These are phyloP conservation scores for Larix kaempferi DNA, from an alignment of 75 land plant genomes.

Conservation along the genomic window DNA sequence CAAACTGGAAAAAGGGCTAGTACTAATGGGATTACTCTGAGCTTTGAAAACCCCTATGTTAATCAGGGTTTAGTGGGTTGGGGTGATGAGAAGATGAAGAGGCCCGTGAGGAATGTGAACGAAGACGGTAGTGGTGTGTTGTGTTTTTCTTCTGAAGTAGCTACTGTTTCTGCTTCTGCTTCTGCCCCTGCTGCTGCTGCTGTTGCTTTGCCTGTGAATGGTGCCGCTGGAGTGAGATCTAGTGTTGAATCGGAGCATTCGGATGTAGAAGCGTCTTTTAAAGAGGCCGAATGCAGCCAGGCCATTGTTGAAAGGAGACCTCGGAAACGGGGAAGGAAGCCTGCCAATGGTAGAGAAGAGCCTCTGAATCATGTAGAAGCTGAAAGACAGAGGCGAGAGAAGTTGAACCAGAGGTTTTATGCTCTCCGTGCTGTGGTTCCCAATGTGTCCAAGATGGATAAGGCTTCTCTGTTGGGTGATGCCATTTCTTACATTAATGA, in stretches of 20 bases:
- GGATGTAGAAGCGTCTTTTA: slow-evolving; percentile 41
- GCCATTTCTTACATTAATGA: slow-evolving; percentile 88
- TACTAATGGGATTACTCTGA: background rate
- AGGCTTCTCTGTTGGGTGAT: slow-evolving; percentile 88
- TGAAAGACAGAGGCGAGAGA: slow-evolving; percentile 90
- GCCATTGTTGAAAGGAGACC: slow-evolving; percentile 43
- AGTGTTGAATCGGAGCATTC: slow-evolving; percentile 35
- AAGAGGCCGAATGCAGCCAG: slow-evolving; percentile 24
- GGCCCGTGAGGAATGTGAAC: background rate
- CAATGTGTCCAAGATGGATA: slow-evolving; percentile 96
- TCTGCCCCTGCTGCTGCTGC: background rate
- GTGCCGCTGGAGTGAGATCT: slow-evolving; percentile 16
- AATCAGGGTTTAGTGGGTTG: background rate
- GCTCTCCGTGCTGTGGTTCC: slow-evolving; percentile 88
- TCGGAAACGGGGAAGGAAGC: slow-evolving; percentile 72
- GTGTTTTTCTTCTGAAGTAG: no score
- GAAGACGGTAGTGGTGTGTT: background rate
- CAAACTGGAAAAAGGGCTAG: background rate
- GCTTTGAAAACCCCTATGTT: background rate
- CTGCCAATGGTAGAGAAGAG: slow-evolving; percentile 92
- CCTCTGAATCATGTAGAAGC: slow-evolving; percentile 95
- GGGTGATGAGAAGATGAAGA: background rate
- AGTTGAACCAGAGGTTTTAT: slow-evolving; percentile 90
- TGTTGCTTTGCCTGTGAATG: slow-evolving; percentile 13
- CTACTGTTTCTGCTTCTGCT: no score